Evolutionary conservation across 805 yeast genomes (phyloP).

Genomic region (Candida namnaoensis): DNA sequence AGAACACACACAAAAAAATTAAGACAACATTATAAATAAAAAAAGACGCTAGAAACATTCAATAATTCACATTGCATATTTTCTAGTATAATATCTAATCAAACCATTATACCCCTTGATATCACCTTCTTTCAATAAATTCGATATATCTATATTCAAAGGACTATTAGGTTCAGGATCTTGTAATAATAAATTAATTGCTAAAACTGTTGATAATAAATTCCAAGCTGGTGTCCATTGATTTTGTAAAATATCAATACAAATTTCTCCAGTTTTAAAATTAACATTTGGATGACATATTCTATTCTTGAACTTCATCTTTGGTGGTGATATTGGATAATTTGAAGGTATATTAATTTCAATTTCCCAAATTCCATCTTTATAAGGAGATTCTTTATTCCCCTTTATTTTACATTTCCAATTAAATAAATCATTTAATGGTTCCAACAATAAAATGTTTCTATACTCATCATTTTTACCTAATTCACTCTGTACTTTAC

Average conservation of each 20-base stretch:
- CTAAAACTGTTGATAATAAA: slow-evolving; percentile 42
- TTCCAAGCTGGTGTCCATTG: slow-evolving; percentile 77
- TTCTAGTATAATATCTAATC: slow-evolving; percentile 28
- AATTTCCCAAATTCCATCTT: slow-evolving; percentile 43
- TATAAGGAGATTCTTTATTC: slow-evolving; percentile 43
- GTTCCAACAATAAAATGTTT: slow-evolving; percentile 33
- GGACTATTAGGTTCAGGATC: slow-evolving; percentile 72
- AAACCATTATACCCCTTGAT: slow-evolving; percentile 30
- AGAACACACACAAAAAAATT: no score
- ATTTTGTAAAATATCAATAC: slow-evolving; percentile 52
- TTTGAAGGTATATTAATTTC: slow-evolving; percentile 31
- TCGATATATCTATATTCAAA: slow-evolving; percentile 61
- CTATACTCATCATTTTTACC: slow-evolving; percentile 6
- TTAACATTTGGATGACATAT: slow-evolving; percentile 43
- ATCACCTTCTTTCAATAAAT: slow-evolving; percentile 42
- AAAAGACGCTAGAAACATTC: no score
- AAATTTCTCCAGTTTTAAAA: slow-evolving; percentile 54
- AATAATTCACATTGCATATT: slow-evolving; percentile 7
- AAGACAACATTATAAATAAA: no score
- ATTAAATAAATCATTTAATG: slow-evolving; percentile 36
- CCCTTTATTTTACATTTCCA: slow-evolving; percentile 50
- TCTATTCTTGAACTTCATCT: slow-evolving; percentile 31
- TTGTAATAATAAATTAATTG: slow-evolving; percentile 46
- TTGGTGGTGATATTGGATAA: slow-evolving; percentile 58
- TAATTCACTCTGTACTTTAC: slow-evolving; percentile 21